Evolutionary conservation across 352 stramenopile genomes (phyloP).

Genomic region (Globisporangium carolinianum): DNA sequence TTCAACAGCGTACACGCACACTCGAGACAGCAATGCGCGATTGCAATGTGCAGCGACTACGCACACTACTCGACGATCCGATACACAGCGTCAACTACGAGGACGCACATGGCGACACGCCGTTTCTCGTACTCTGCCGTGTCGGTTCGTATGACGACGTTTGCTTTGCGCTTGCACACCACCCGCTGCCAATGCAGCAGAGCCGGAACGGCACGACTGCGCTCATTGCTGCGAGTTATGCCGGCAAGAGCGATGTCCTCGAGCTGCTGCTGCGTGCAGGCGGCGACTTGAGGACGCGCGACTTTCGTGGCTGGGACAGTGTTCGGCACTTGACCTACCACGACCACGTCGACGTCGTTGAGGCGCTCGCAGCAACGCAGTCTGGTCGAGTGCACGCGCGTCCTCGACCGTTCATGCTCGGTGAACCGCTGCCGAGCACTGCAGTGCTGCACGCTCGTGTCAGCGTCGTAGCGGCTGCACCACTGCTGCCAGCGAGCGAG

Average conservation of each 20-base stretch:
- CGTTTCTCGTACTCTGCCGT: slow-evolving; percentile 28
- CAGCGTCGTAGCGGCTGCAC: too few relatives aligned
- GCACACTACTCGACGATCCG: slow-evolving; percentile 22
- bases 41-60: slow-evolving; percentile 22
- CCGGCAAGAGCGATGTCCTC: slow-evolving; percentile 29
- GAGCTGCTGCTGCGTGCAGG: slow-evolving; percentile 29
- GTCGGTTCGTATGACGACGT: slow-evolving; percentile 27
- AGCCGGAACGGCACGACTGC: slow-evolving; percentile 39
- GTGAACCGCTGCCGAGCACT: not conserved
- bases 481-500: too few relatives aligned
- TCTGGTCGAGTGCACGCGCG: too few relatives aligned
- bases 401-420: slow-evolving; percentile 9
- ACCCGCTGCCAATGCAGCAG: slow-evolving; percentile 35
- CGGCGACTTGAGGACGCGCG: slow-evolving; percentile 25
- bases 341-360: slow-evolving; percentile 38
- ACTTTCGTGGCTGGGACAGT: slow-evolving; percentile 36
- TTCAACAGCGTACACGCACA: slow-evolving; percentile 12
- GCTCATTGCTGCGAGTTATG: slow-evolving; percentile 41
- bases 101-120: slow-evolving; percentile 26
- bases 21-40: slow-evolving; percentile 34
- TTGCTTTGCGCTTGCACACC: slow-evolving; percentile 23
- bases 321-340: slow-evolving; percentile 33
- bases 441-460: not conserved
- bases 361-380: slow-evolving; percentile 13
- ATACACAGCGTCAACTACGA: slow-evolving; percentile 50